Evolutionary conservation across 352 stramenopile genomes (phyloP), one percentile per base, ranked within the genome.

Genomic region (Phytophthora capsici): DNA sequence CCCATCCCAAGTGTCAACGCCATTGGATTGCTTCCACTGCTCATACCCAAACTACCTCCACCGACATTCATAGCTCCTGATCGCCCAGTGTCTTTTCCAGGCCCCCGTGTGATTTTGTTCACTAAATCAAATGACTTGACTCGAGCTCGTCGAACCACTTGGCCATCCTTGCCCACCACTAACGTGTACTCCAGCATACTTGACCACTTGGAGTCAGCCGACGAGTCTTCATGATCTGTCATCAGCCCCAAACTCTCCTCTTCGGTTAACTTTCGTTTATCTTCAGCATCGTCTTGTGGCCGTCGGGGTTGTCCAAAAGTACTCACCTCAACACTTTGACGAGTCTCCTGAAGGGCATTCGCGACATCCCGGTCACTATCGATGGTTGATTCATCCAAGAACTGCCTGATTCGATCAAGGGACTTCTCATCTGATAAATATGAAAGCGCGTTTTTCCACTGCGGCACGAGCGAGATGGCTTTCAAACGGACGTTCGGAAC

Each of bases 101-200:
- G 76, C 1, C 78, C 45, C 14, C 73, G 54, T 12, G 63, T 66
- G 9, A 94, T 73, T 62, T 92, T 93, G 54, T 88, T 94, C 20
- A 86, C 75, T 8, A 94, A 70, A 47, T 94, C 86, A 7, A 94
- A 78, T 2, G 82, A 92, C 75, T 94, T 94, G 43, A 94, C 86
- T 4, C 84, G 81, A 20, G 86, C 86, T 45, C 86, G 75, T 28
- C 84, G 86, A 37, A 92, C 82, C n/a, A 94, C 84, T 62, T 94
- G 86, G 2, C 86, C 86, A 23, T 94, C 86, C 45, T 93, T 94
- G 14, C 82, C 86, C 5, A 94, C 86, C 13, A 93, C 83, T 16
- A 94, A 60, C 23, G 86, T 93, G 59, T 94, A 94, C 57, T 94
- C 86, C 4, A 94, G 80, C 86, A 94, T 94, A 57, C 82, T 92